Evolutionary conservation across 192 early-diverging fungal species (phyloP), one percentile per base, ranked within the genome.

Genomic region (Spinellus fusiger): DNA sequence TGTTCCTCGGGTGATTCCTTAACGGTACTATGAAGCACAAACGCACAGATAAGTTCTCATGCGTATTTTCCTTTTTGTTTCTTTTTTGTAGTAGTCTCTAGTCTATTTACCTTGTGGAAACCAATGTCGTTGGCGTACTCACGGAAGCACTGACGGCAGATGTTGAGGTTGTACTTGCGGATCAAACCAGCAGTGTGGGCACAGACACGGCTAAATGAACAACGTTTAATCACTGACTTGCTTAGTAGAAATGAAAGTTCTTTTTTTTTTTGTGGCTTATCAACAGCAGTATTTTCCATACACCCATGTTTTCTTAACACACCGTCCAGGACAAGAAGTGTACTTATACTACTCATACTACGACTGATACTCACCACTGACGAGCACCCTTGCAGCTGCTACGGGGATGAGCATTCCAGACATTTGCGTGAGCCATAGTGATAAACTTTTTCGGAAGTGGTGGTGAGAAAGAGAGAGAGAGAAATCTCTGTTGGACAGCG

Each of bases 61-160:
- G n/a, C n/a, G n/a, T n/a, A n/a, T n/a, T n/a, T n/a, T n/a, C n/a
- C n/a, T n/a, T n/a, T n/a, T n/a, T n/a, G n/a, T n/a, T n/a, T n/a
- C n/a, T n/a, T n/a, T n/a, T n/a, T n/a, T n/a, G n/a, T n/a, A n/a
- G n/a, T n/a, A n/a, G n/a, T n/a, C n/a, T n/a, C n/a, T n/a, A n/a
- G n/a, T n/a, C n/a, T n/a, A n/a, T 25, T 44, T 84, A 96, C 91
- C 92, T 99, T 99, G 77, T 86, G 78, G 88, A 99, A 99, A 66
- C 96, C 96, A 81, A 99, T 99, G 76, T 94, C 95, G 64, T 80
- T 85, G 77, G 93, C 78, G 78, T 99, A 89, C 80, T 99, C 93
- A 81, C 96, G 93, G 93, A 99, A 99, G 88, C 95, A 97, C 81
- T 98, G 96, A 88, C 96, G 92, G 88, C 96, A 99, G 70, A 99